Conservation (phyloP, 1,284 basidiomycete genomes). For the Porodaedalea pini region DNA sequence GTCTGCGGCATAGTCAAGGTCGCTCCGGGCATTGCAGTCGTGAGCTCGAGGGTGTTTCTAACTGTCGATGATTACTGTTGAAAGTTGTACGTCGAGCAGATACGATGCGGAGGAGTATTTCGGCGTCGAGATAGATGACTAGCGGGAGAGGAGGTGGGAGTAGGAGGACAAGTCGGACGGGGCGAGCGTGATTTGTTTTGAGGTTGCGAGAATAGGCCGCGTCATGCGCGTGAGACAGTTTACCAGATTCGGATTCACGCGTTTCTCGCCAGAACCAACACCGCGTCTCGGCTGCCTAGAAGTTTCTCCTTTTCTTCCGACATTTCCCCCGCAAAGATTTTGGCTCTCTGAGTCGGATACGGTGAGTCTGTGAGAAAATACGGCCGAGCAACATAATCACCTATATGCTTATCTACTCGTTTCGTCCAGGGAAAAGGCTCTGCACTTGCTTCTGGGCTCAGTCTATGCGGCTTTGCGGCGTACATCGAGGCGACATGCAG, state of each 20-base stretch:
- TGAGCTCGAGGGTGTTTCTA: neutral
- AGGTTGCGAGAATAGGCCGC: constrained; percentile 15
- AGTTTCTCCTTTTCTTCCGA: constrained; percentile 11
- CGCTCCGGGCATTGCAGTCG: constrained; percentile 11
- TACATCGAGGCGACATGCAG: neutral
- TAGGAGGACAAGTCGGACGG: neutral
- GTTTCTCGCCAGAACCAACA: neutral
- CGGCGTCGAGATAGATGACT: neutral
- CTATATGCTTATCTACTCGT: neutral
- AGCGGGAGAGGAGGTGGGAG: neutral
- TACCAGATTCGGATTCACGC: constrained; percentile 1
- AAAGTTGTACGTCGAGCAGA: neutral
- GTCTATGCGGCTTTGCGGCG: too few relatives aligned
- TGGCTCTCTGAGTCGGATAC: neutral
- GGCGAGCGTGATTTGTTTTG: constrained; percentile 7
- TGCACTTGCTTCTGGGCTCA: neutral
- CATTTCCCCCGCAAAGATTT: constrained; percentile 1
- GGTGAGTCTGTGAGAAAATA: constrained; percentile 1
- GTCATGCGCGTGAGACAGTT: constrained; percentile 8
- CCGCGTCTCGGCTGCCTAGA: constrained; percentile 1
- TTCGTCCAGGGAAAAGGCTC: neutral
- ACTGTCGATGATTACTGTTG: neutral
- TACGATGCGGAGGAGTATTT: neutral
- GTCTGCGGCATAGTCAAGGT: constrained; percentile 1
- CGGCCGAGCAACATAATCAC: neutral